Evolutionary conservation across 495 filamentous ascomycete species (phyloP).

Genomic region (Aspergillus sclerotiicarbonarius): DNA sequence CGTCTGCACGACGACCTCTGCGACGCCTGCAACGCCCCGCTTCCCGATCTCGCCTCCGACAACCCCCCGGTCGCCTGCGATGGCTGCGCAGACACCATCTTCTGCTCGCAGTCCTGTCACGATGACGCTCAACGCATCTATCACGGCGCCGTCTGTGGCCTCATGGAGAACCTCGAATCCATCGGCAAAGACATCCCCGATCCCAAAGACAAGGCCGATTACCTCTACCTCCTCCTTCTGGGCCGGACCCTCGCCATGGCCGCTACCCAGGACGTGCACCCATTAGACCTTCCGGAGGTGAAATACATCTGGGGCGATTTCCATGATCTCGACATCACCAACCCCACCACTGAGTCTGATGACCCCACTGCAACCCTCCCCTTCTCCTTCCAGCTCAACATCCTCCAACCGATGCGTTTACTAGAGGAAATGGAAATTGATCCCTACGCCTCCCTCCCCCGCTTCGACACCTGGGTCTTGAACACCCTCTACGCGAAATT

Average conservation of each 20-base stretch:
- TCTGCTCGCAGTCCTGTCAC: conserved; percentile 76
- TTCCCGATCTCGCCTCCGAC: conserved; percentile 58
- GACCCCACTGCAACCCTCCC: conserved; percentile 54
- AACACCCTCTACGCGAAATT: conserved; percentile 95
- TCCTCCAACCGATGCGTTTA: conserved; percentile 78
- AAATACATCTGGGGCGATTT: conserved; percentile 97
- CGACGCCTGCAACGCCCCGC: conserved; percentile 75
- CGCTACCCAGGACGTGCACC: conserved; percentile 74
- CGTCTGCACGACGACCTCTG: conserved; percentile 76
- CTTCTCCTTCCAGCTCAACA: conserved; percentile 83
- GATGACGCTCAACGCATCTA: conserved; percentile 69
- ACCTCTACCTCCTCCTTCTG: conserved; percentile 76
- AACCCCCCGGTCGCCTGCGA: conserved; percentile 58
- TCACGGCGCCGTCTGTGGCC: conserved; percentile 82
- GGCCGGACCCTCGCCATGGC: conserved; percentile 82
- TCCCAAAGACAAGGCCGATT: conserved; percentile 66
- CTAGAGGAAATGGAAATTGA: conserved; percentile 90
- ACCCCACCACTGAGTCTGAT: conserved; percentile 6
- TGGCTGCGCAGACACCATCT: conserved; percentile 79
- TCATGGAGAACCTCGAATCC: conserved; percentile 67
- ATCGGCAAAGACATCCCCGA: conserved; percentile 74
- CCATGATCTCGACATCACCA: conserved; percentile 31
- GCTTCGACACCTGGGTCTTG: conserved; percentile 86
- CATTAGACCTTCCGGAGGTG: conserved; percentile 77
- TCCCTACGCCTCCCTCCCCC: conserved; percentile 62